Evolutionary conservation across 2,329 filamentous ascomycete species (phyloP).

Genomic region (Trichoderma koningii): DNA sequence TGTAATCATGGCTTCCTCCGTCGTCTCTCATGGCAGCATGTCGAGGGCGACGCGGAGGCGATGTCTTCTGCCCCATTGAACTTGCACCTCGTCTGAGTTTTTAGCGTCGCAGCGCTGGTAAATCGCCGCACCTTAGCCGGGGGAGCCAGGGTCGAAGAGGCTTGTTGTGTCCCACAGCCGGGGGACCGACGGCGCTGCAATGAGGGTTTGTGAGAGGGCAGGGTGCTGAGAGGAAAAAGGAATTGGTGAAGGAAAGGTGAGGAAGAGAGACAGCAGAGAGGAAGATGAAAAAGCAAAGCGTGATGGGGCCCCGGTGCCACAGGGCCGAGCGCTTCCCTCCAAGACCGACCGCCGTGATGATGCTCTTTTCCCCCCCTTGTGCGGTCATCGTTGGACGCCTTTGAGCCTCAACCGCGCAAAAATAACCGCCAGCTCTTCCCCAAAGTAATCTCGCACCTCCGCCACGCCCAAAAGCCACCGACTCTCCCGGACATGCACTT

Average conservation of each 20-base stretch:
- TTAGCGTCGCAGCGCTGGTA: constrained; percentile 42
- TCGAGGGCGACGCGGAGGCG: constrained; percentile 41
- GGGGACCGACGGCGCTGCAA: constrained; percentile 3
- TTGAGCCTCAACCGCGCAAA: constrained; percentile 14
- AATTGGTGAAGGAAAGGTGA: neutral
- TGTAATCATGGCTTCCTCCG: constrained; percentile 42
- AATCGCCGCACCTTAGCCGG: constrained; percentile 47
- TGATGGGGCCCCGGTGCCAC: constrained; percentile 7
- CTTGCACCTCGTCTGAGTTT: constrained; percentile 42
- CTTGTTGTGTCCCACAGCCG: constrained; percentile 22
- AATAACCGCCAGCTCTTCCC: constrained; percentile 13
- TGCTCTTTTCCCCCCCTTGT: neutral
- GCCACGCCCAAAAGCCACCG: constrained; percentile 13
- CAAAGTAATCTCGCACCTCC: constrained; percentile 14
- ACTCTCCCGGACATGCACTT: constrained; percentile 25
- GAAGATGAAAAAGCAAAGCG: neutral
- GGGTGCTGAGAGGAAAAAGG: neutral
- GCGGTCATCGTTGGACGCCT: constrained; percentile 11
- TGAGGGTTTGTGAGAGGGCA: constrained; percentile 5
- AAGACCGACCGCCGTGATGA: constrained; percentile 22
- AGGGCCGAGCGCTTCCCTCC: neutral
- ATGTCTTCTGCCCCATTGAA: constrained; percentile 38
- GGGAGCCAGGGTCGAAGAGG: constrained; percentile 31
- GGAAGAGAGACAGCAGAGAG: neutral
- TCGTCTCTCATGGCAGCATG: constrained; percentile 48